phyloP scores from a whole-genome alignment of 345 rosid species.

The Dipteronia dyeriana region DNA sequence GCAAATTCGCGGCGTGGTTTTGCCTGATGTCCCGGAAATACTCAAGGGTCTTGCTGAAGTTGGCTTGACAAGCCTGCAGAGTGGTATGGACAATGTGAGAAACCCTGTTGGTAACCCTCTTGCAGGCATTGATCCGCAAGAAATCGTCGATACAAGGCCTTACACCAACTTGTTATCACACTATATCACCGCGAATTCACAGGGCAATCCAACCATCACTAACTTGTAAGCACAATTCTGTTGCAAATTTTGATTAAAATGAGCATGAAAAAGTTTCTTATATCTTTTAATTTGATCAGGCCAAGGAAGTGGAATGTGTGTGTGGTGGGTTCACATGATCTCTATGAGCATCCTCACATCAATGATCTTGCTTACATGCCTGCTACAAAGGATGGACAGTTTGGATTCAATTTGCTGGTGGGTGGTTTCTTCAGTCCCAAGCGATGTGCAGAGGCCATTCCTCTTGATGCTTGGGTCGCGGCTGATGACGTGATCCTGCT shows the following conservation, averaged over 20 bases:
- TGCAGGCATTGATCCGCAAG: slow-evolving; percentile 88
- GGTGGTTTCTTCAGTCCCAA: slow-evolving; percentile 96
- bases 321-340: slow-evolving; percentile 93
- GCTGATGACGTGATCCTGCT: slow-evolving; percentile 70
- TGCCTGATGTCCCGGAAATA: slow-evolving; percentile 90
- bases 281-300: slow-evolving; percentile 37
- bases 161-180: slow-evolving; percentile 78
- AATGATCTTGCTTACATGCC: slow-evolving; percentile 99
- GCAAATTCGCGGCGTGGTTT: slow-evolving; percentile 92
- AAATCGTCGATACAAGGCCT: slow-evolving; percentile 90
- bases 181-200: slow-evolving; percentile 70
- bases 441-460: slow-evolving; percentile 88
- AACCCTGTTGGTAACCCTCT: slow-evolving; percentile 94
- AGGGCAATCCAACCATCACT: slow-evolving; percentile 66
- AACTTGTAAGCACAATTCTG: slow-evolving; percentile 63
- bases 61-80: slow-evolving; percentile 86
- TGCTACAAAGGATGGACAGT: slow-evolving; percentile 66
- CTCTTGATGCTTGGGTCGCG: slow-evolving; percentile 94
- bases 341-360: slow-evolving; percentile 96
- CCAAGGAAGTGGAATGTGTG: slow-evolving; percentile 98
- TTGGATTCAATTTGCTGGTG: slow-evolving; percentile 88
- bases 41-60: slow-evolving; percentile 76
- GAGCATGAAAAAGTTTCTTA: no score
- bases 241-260: not conserved
- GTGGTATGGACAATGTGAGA: slow-evolving; percentile 98